Conservation (phyloP, 768 basidiomycete genomes). For the Leccinum truebloodii region DNA sequence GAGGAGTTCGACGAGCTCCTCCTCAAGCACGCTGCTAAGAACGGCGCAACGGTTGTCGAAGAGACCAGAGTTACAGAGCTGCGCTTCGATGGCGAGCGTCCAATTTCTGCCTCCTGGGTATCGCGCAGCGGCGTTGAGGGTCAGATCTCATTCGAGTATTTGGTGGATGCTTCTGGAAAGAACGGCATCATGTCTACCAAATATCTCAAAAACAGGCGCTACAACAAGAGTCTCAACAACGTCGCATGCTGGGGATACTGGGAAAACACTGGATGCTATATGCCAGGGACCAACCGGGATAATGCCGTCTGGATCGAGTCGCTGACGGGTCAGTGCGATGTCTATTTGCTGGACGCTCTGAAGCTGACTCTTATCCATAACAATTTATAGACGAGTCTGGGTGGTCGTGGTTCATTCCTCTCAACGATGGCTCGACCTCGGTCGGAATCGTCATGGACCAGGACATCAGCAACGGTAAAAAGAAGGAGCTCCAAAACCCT, state of each 20-base stretch:
- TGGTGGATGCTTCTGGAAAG: neutral
- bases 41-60: neutral
- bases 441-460: slow-evolving; percentile 56
- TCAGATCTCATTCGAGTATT: neutral
- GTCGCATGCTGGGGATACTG: neutral
- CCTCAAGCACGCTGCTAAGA: neutral
- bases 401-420: slow-evolving; percentile 60
- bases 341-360: neutral
- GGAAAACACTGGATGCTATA: neutral
- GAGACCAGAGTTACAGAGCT: neutral
- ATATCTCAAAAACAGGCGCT: neutral
- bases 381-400: slow-evolving; percentile 47
- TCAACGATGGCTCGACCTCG: slow-evolving; percentile 49
- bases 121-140: neutral
- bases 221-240: neutral
- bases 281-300: neutral
- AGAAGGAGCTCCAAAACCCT: neutral
- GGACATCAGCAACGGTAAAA: slow-evolving; percentile 31
- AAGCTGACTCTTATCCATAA: neutral
- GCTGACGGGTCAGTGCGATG: slow-evolving; percentile 14
- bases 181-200: neutral
- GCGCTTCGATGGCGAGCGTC: neutral
- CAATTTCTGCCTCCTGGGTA: neutral
- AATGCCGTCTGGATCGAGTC: slow-evolving; percentile 35
- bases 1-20: neutral